A percentile compares a stretch with the other conserved stretches of the same genome.
Conservation (phyloP, 2,329 filamentous ascomycete genomes). For the Botrytis galanthina region DNA sequence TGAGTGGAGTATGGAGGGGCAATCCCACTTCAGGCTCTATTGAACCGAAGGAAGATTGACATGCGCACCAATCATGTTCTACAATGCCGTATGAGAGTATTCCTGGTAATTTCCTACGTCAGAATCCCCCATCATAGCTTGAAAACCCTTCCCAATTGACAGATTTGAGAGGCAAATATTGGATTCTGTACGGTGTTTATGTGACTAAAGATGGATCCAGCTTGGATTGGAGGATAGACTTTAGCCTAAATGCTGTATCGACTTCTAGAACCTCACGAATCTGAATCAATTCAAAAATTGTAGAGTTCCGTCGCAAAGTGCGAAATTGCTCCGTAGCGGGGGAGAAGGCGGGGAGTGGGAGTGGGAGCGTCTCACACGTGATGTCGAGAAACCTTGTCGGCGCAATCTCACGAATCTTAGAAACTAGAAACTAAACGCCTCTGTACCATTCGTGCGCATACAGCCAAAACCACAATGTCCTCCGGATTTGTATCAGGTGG, state of each 20-base stretch:
- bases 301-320: not conserved
- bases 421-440: not conserved
- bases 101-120: not conserved
- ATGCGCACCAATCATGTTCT: conserved; percentile 30
- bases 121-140: not conserved
- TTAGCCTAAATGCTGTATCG: not conserved
- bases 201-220: not conserved
- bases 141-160: not conserved
- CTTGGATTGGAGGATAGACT: not conserved
- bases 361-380: not conserved
- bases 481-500: conserved; percentile 52
- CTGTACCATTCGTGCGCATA: conserved; percentile 13
- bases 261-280: not conserved
- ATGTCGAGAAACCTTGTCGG: not conserved
- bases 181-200: not conserved
- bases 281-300: not conserved
- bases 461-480: conserved; percentile 40
- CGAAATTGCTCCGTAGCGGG: not conserved
- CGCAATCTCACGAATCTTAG: conserved; percentile 2
- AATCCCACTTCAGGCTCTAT: conserved; percentile 27
- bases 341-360: not conserved
- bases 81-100: not conserved
- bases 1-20: conserved; percentile 16
- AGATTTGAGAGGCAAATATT: not conserved
- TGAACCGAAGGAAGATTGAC: not conserved